Conservation (phyloP, 2,329 filamentous ascomycete genomes). For the Cladosporium sp. region DNA sequence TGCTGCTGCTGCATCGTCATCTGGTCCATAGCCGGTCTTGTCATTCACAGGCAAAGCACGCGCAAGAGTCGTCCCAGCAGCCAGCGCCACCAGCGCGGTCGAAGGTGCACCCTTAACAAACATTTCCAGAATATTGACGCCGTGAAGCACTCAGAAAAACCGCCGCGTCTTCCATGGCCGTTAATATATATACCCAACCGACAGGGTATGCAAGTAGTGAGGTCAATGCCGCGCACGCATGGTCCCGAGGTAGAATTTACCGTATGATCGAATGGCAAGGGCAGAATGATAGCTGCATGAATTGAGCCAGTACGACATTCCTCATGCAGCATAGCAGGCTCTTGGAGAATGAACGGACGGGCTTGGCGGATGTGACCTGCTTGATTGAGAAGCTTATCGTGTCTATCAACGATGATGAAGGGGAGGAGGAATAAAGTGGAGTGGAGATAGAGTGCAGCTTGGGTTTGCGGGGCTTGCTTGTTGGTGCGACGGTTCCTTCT, state of each 20-base stretch:
- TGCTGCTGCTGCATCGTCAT: constrained; percentile 28
- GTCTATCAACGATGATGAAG: too few relatives aligned
- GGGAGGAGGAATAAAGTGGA: too few relatives aligned
- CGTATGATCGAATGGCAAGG: too few relatives aligned
- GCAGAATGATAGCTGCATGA: too few relatives aligned
- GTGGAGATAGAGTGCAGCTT: too few relatives aligned
- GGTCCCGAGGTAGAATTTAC: not conserved
- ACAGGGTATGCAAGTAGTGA: too few relatives aligned
- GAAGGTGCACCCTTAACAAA: not conserved
- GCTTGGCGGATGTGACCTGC: constrained; percentile 9
- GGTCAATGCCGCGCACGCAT: too few relatives aligned
- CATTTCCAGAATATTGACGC: too few relatives aligned
- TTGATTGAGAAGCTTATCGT: constrained; percentile 12
- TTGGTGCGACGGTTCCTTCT: too few relatives aligned
- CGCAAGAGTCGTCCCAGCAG: constrained; percentile 1
- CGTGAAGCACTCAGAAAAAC: too few relatives aligned
- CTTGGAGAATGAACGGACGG: constrained; percentile 1
- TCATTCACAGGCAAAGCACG: constrained; percentile 5
- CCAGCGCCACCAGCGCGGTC: not conserved
- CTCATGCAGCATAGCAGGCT: constrained; percentile 7
- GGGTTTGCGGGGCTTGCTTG: too few relatives aligned
- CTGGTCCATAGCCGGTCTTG: not conserved
- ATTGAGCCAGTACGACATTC: constrained; percentile 9
- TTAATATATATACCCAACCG: not conserved
- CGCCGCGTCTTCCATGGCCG: too few relatives aligned